Base-by-base conservation (phyloP, 345 rosid genomes). In the Hevea brasiliensis region DNA sequence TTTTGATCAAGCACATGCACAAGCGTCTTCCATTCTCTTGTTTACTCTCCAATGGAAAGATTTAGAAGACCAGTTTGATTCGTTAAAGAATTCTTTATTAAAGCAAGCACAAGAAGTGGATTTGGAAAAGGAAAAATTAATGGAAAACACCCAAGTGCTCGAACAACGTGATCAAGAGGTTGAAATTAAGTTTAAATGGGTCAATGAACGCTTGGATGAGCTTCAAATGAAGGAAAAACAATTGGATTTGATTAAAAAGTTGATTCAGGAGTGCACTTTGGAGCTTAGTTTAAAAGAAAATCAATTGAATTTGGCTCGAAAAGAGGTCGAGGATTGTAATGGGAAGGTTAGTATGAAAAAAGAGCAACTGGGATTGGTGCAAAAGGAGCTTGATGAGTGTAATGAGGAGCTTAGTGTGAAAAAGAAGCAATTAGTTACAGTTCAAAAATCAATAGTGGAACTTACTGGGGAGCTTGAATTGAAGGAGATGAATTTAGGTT, bases 21-120 rank as follows among this genome's bases (percentile, higher is more conserved):
- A 75, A 56, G 63, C 82, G 0, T 76, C 80, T 70, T 75, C 81
- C 0, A 8, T 85, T 29, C 59, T 83, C 7, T 18, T 55, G n/a
- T 64, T 85, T 17, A 48, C 81, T 18, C 68, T 81, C 7, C 65
- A 62, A 13, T 79, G 84, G 86, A 74, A 74, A 44, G 88, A 83
- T 18, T 44, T 81, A 29, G 80, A 79, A 65, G 68, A 61, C 18
- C 79, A 77, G 26, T 70, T 76, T 14, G 80, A 77, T 32, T 65
- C 23, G 4, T 20, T 56, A 21, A 61, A 47, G 42, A 37, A 47
- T 24, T 12, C 35, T 78, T 54, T 75, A 32, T 12, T 6, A 65
- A 32, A 65, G 74, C 41, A 51, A 32, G 5, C 35, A 7, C 62
- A 29, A 26, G 64, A 61, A 27, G 73, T 75, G 40, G 61, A 42